Percentiles rank a stretch among this genome's conserved stretches.
These are phyloP conservation scores for Teratosphaeria nubilosa DNA, from an alignment of 2,329 filamentous ascomycete species.

Conservation along the genomic window DNA sequence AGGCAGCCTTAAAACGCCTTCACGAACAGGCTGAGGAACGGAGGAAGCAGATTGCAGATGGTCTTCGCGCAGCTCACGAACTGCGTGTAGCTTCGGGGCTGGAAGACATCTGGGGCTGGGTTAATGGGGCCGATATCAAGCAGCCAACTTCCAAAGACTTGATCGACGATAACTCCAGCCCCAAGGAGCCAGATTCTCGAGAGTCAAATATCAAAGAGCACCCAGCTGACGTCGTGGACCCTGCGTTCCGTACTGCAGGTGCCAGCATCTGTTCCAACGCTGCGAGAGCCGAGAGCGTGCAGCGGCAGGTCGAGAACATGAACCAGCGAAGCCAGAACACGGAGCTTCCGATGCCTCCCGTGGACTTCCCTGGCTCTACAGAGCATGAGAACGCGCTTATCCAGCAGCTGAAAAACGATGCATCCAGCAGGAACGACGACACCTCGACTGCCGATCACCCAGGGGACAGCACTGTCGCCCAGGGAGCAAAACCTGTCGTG, in stretches of 20 bases:
- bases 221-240: not conserved
- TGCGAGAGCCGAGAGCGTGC: not conserved
- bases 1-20: not conserved
- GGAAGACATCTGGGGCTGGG: not conserved
- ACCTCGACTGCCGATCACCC: not conserved
- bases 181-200: not conserved
- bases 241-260: not conserved
- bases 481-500: not conserved
- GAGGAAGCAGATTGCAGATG: not conserved
- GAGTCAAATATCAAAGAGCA: not conserved
- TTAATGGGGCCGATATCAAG: not conserved
- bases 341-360: not conserved
- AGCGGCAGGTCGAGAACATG: not conserved
- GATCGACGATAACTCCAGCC: not conserved
- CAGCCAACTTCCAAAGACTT: not conserved
- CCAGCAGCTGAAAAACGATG: not conserved
- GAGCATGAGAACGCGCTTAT: not conserved
- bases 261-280: not conserved
- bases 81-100: not conserved
- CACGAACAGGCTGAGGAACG: not conserved
- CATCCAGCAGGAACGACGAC: not conserved
- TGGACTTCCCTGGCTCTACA: not conserved
- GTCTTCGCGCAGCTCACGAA: not conserved
- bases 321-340: not conserved
- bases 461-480: too few species aligned